These are phyloP conservation scores for Phlyctochytrium planicorne DNA, from an alignment of 192 early-diverging fungal genomes.

Conservation along the genomic window DNA sequence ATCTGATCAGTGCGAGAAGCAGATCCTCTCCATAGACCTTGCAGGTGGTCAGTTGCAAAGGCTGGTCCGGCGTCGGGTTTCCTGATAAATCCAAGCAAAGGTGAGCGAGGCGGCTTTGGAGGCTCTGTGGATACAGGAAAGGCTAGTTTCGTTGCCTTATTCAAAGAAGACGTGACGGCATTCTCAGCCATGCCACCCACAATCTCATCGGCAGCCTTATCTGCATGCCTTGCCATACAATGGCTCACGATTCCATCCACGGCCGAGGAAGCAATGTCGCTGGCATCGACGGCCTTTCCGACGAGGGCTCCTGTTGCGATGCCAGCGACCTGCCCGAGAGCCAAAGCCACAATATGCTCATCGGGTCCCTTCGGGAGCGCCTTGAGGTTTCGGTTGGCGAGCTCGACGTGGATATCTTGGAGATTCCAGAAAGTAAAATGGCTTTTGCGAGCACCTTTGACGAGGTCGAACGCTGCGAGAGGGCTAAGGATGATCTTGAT, in stretches of 20 bases:
- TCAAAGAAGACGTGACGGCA: neutral
- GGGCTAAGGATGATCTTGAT: neutral
- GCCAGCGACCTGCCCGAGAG: neutral
- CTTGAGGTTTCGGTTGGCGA: neutral
- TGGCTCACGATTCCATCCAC: too few species aligned
- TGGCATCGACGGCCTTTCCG: neutral
- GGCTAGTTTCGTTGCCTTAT: neutral
- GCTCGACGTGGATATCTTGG: neutral
- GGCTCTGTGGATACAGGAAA: neutral
- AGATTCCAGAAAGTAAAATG: neutral
- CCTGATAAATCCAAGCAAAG: neutral
- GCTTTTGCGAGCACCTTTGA: neutral
- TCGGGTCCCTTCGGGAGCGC: neutral
- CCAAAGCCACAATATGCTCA: neutral
- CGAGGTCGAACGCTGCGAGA: neutral
- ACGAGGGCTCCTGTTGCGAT: neutral
- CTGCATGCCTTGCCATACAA: too few species aligned
- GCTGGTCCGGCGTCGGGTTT: neutral
- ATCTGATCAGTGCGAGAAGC: too few species aligned
- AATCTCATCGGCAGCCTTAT: neutral
- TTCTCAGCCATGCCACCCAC: neutral
- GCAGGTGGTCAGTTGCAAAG: neutral
- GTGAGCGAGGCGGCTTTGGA: neutral
- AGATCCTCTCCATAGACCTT: neutral
- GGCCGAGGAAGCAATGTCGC: neutral